phyloP scores from a whole-genome alignment of 2,329 filamentous ascomycete genomes.

The Dichotomopilus funicola region DNA sequence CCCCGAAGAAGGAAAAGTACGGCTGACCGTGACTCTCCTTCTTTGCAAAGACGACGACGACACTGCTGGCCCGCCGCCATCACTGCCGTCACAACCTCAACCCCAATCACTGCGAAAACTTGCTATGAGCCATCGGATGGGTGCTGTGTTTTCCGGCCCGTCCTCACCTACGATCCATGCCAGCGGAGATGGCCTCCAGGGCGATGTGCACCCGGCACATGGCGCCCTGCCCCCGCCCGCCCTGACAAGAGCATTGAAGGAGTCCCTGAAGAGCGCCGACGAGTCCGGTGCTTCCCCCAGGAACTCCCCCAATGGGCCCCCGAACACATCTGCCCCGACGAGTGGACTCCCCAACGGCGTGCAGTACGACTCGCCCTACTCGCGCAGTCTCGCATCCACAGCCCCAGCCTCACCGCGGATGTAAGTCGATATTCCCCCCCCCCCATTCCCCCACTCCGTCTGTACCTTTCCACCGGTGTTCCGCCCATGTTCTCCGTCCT shows the following conservation, averaged over 20 bases:
- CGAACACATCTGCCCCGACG: slow-evolving; percentile 23
- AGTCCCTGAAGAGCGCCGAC: slow-evolving; percentile 37
- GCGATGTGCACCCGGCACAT: slow-evolving; percentile 1
- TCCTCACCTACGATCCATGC: slow-evolving; percentile 22
- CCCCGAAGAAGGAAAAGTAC: slow-evolving; percentile 18
- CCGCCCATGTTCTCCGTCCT: neutral
- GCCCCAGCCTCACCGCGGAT: slow-evolving; percentile 53
- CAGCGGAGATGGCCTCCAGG: slow-evolving; percentile 13
- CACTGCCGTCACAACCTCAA: slow-evolving; percentile 6
- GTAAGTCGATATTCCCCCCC: slow-evolving; percentile 43
- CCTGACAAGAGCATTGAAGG: slow-evolving; percentile 28
- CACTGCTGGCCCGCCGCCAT: slow-evolving; percentile 15
- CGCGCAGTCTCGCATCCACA: slow-evolving; percentile 52
- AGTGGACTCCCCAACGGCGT: slow-evolving; percentile 29
- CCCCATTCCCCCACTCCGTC: slow-evolving; percentile 54
- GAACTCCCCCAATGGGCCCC: no score
- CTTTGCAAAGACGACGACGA: slow-evolving; percentile 10
- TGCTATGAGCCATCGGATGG: slow-evolving; percentile 28
- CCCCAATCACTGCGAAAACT: slow-evolving; percentile 23
- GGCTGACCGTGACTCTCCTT: neutral
- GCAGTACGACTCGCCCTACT: slow-evolving; percentile 47
- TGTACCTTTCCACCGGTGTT: slow-evolving; percentile 47
- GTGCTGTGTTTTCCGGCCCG: slow-evolving; percentile 27
- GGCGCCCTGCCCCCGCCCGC: slow-evolving; percentile 19
- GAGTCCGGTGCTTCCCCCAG: neutral